These are phyloP conservation scores for Trametes villosa DNA, from an alignment of 768 basidiomycete genomes.

Conservation along the genomic window DNA sequence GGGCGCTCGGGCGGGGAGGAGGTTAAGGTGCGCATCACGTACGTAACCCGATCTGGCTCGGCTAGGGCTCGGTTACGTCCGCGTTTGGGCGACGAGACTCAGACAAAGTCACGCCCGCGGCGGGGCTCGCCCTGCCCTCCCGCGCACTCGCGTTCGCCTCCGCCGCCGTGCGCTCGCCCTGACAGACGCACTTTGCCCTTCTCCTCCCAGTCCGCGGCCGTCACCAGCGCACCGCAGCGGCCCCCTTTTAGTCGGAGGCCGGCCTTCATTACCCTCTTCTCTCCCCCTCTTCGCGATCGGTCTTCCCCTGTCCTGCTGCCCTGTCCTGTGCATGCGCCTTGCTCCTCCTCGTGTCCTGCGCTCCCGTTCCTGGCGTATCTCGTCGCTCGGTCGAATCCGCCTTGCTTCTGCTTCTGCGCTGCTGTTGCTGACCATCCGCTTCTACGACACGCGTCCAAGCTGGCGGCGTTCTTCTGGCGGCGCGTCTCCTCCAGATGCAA, in stretches of 20 bases:
- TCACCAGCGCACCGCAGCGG: background rate
- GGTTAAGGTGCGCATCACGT: background rate
- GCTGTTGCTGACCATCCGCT: background rate
- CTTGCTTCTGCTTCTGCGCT: background rate
- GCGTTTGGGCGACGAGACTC: background rate
- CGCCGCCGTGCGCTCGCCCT: background rate
- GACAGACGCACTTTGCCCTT: too few relatives aligned
- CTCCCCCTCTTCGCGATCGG: background rate
- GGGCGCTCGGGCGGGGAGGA: background rate
- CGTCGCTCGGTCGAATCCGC: background rate
- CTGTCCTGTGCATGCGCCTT: background rate
- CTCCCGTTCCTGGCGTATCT: too few relatives aligned
- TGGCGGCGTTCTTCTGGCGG: slow-evolving; percentile 2
- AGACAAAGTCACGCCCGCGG: background rate
- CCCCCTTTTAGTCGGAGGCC: background rate
- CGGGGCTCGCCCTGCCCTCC: background rate
- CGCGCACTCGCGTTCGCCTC: too few relatives aligned
- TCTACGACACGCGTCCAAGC: background rate
- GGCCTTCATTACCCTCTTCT: background rate
- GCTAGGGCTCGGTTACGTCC: slow-evolving; percentile 7
- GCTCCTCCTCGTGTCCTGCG: background rate
- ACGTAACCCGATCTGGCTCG: slow-evolving; percentile 8
- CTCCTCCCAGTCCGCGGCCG: background rate
- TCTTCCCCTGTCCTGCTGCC: background rate
- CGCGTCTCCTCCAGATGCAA: slow-evolving; percentile 4